Evolutionary conservation across 805 yeast species (phyloP), one percentile per base, ranked within the genome.

Genomic region (Metschnikowia vanudenii): DNA sequence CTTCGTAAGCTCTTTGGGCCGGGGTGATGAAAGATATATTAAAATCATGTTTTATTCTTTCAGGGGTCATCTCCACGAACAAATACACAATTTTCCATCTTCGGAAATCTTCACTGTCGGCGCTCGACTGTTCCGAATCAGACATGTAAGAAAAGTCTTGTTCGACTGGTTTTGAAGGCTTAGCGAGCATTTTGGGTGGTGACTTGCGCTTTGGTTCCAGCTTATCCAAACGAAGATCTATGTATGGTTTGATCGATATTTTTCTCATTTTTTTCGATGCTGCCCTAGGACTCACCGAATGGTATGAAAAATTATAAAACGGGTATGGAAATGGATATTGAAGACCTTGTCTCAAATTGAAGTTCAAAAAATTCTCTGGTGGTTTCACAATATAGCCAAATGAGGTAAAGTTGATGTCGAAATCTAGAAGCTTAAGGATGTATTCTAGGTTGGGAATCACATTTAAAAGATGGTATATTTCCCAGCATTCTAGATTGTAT

Each of bases 311-410:
- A 45, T 72, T 72, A 56, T 72, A 73, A 47, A 71, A 73, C 30
- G 77, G 76, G 47, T 65, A 73, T 6, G 77, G 77, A 47, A 68
- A 71, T 19, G 76, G 75, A 49, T 68, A 73, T 45, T 68, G 72
- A 41, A 70, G 67, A 1, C 76, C 77, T 47, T 63, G 67, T 34
- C 64, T 57, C 67, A 73, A 62, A 19, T 63, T 58, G 41, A 63
- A 63, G 30, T 57, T 61, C 49, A 71, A 47, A 49, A 58, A 69
- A 51, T 70, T 71, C 24, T 58, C 58, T 1, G 77, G 77, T 2
- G 76, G 77, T 41, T 57, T 58, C 17, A 73, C 65, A 16, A 73
- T 47, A 10, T 68, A 63, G 0, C 76, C 76, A 45, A 65, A 66
- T 3, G 68, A 60, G 5, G 76, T 68, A 13, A 58, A 61, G 12